These are phyloP conservation scores for Eryngium alpinum DNA, from an alignment of 140 eudicot species.

Conservation along the genomic window DNA sequence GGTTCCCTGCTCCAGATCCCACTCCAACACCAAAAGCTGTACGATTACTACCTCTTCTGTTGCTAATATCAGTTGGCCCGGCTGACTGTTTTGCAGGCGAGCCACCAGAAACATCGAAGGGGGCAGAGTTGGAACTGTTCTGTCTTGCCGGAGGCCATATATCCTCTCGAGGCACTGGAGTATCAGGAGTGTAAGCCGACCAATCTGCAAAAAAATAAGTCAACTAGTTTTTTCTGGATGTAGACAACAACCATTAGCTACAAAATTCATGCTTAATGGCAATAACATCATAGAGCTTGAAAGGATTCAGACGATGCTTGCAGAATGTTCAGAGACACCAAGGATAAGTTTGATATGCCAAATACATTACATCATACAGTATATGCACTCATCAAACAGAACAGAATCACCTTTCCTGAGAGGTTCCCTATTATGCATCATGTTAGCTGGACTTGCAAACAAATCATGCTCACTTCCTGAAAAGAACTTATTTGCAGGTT, in stretches of 20 bases:
- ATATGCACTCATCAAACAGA: constrained; percentile 16
- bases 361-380: not conserved
- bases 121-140: constrained; percentile 68
- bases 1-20: constrained; percentile 55
- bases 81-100: constrained; percentile 62
- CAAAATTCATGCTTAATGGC: not conserved
- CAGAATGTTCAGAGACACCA: not conserved
- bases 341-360: not conserved
- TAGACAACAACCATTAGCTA: constrained; percentile 22
- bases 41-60: constrained; percentile 50
- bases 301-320: not conserved
- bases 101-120: constrained; percentile 56
- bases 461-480: constrained; percentile 63
- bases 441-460: constrained; percentile 71
- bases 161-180: constrained; percentile 97
- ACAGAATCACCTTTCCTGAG: constrained; percentile 65
- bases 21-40: constrained; percentile 45
- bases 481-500: constrained; percentile 70
- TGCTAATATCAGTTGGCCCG: constrained; percentile 48
- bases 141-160: constrained; percentile 82
- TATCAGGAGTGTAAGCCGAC: constrained; percentile 82
- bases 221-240: constrained; percentile 63
- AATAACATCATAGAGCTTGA: not conserved
- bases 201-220: constrained; percentile 90
- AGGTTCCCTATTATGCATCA: constrained; percentile 74